Evolutionary conservation across 805 yeast genomes (phyloP), one percentile per base, ranked within the genome.

Genomic region (Nakazawaea molendinolei): DNA sequence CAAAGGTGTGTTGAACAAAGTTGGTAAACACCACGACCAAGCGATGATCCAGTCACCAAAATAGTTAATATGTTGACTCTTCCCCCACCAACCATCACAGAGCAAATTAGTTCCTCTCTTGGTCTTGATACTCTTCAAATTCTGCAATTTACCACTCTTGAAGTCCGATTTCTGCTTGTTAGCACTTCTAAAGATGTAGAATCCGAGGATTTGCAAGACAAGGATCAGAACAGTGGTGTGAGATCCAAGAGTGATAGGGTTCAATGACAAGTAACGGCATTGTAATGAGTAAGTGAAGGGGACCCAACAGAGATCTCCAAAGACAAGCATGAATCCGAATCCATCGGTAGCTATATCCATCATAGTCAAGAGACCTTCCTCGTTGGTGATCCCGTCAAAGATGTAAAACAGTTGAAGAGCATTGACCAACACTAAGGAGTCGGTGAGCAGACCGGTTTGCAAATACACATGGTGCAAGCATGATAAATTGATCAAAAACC

Each of bases 341-440:
- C 98, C 98, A 61, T 92, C 98, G 8, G 95, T 85, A 5, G 94
- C 83, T 33, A 89, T 77, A 57, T 92, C 98, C 72, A 92, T 90
- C 97, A 92, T 92, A 5, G 92, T 77, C 41, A 92, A 64, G 9
- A 79, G 73, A 5, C 97, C 97, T 51, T 77, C 85, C 56, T 92
- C 97, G 56, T 87, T 86, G 46, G 86, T 63, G 1, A 90, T 94
- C 33, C 97, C 96, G 54, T 92, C 98, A 51, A 89, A 65, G 13
- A 89, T 79, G 53, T 92, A 92, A 50, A 80, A 79, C 1, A 79
- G 73, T 58, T 92, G 95, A 44, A 90, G 61, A 2, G 69, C 22
- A 37, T 74, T 76, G 14, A 87, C 79, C 23, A 90, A 58, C 4
- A 81, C 36, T 62, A 92, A 60, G 1, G 97, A 82, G 55, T 83